Base-by-base conservation (phyloP, 208 protist genomes). In the Wallacemonas sp. region DNA sequence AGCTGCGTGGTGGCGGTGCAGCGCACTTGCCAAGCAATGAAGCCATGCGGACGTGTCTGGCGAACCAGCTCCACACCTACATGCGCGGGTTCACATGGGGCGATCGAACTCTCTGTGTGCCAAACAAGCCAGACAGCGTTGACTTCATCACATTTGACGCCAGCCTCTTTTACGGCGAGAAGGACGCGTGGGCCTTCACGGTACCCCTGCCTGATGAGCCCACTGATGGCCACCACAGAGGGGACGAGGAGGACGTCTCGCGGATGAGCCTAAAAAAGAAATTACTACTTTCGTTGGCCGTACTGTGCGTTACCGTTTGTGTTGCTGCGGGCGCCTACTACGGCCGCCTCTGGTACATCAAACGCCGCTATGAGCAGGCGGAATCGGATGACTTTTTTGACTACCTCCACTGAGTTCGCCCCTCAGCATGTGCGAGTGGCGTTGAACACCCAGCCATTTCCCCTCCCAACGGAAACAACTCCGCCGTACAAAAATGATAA, bases 111-210 rank as follows among this genome's bases (percentile, higher is more conserved):
- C 33, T 61, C 22, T 88, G 77, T 65, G 26, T 11, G 12, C 15
- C 46, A n/a, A 19, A 33, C 30, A 21, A 6, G 15, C 19, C 49
- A 15, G 33, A 75, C 59, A 51, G 47, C 34, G 38, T 84, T 9
- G 64, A 88, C 45, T 84, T 88, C 47, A 56, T 85, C 51, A 38
- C 33, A 21, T 51, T 75, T 0, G 46, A 70, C 12, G 63, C 78
- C 15, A 56, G 51, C 4, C 22, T 41, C 1, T 85, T 68, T 55
- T 85, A 82, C 56, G 79, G 79, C 24, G 61, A 59, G 2, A 24
- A 3, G 12, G 82, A 89, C 53, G 68, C 76, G 19, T 89, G 82
- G 82, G 72, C 82, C 38, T 89, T 83, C 53, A 83, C 76, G 34
- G 38, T 28, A 26, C 73, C 79, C 31, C 77, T 84, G 44, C 38